A percentile compares a stretch with the other conserved stretches of the same genome.
Evolutionary conservation across 2,329 filamentous ascomycete species (phyloP).

Genomic region (Colletotrichum sp.): DNA sequence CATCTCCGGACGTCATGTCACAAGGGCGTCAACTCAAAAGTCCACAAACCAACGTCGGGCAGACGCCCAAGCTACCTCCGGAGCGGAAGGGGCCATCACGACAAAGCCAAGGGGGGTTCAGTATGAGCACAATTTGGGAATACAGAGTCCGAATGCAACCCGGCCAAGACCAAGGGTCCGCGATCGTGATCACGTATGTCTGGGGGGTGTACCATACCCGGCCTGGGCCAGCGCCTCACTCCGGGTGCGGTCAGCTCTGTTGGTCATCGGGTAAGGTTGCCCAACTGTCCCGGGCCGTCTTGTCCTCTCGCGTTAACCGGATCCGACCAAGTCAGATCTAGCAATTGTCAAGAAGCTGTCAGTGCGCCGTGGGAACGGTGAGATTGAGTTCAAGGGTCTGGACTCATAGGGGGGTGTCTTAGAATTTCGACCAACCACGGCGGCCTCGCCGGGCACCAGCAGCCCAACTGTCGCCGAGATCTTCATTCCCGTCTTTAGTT

Average conservation of each 20-base stretch:
- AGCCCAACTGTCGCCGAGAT: not conserved
- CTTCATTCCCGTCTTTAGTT: conserved; percentile 6
- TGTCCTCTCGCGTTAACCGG: not conserved
- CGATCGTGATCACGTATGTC: not conserved
- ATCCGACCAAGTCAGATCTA: not conserved
- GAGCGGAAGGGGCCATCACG: not conserved
- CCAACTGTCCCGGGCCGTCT: not conserved
- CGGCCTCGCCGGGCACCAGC: not conserved
- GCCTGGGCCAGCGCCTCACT: not conserved
- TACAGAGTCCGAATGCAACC: not conserved
- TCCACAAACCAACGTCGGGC: not conserved
- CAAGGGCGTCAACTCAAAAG: conserved; percentile 8
- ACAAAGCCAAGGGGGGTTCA: not conserved
- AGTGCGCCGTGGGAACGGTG: not conserved
- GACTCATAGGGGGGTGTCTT: not conserved
- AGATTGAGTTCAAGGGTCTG: not conserved
- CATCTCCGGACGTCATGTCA: conserved; percentile 16
- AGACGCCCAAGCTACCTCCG: not conserved
- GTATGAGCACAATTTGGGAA: not conserved
- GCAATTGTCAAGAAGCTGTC: not conserved
- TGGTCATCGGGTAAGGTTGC: not conserved
- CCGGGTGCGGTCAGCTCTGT: conserved; percentile 1
- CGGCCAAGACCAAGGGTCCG: not conserved
- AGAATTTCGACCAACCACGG: not conserved
- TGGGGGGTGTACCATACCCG: not conserved